Conservation (phyloP, 2,329 filamentous ascomycete species). For the Colletotrichum cuscutae region DNA sequence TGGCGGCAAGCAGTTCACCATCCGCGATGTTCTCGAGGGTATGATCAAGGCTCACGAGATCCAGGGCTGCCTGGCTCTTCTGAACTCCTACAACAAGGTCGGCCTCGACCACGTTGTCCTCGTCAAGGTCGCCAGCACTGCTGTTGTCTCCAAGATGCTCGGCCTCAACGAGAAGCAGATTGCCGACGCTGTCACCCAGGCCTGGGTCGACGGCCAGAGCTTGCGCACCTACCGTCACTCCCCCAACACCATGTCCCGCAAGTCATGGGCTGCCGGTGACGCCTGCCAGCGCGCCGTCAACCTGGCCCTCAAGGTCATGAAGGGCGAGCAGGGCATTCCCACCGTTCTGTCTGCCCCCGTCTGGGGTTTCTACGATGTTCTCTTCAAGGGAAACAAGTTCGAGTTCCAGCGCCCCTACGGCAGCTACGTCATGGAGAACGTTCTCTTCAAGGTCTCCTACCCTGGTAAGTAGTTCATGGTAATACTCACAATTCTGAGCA, state of each 20-base stretch:
- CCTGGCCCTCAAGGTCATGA: conserved; percentile 88
- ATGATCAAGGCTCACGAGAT: conserved; percentile 99
- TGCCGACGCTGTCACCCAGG: conserved; percentile 94
- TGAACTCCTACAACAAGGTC: conserved; percentile 99
- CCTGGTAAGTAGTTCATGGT: conserved; percentile 69
- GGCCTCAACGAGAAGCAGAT: conserved; percentile 91
- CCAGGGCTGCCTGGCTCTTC: conserved; percentile 93
- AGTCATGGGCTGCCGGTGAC: conserved; percentile 98
- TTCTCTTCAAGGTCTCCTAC: conserved; percentile 99
- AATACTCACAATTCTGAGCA: background rate
- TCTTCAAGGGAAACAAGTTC: conserved; percentile 96
- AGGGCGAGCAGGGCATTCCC: conserved; percentile 89
- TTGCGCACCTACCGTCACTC: conserved; percentile 97
- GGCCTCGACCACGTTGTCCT: conserved; percentile 97
- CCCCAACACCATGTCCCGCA: conserved; percentile 99
- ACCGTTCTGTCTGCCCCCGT: conserved; percentile 92
- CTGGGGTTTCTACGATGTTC: conserved; percentile 99
- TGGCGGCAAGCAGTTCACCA: conserved; percentile 86
- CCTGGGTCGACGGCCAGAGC: conserved; percentile 96
- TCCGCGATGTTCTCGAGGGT: conserved; percentile 91
- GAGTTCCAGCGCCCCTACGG: conserved; percentile 96
- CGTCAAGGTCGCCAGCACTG: conserved; percentile 96
- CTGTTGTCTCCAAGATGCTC: conserved; percentile 95
- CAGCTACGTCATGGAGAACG: conserved; percentile 99
- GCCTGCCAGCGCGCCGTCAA: conserved; percentile 96